A percentile compares a stretch with the other conserved stretches of the same genome.
Conservation (phyloP, 768 basidiomycete genomes). For the Boletus subparvulus region DNA sequence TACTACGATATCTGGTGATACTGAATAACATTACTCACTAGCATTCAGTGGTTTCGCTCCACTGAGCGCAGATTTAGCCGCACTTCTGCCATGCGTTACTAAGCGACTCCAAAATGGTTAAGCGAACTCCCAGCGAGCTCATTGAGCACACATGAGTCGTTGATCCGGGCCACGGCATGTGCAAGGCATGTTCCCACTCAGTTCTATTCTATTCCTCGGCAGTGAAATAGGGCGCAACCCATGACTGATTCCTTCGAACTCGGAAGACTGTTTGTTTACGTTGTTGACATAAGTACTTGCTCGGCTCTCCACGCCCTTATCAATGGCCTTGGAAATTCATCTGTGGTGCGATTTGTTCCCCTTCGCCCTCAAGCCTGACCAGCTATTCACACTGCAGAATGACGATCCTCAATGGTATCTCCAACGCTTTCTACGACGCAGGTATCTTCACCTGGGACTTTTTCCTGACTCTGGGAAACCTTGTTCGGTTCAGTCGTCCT, state of each 20-base stretch:
- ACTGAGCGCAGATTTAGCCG: no score
- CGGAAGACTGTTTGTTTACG: neutral
- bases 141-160: no score
- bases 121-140: no score
- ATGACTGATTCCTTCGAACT: neutral
- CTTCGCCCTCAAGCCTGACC: no score
- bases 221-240: neutral
- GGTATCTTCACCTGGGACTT: conserved; percentile 11
- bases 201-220: no score
- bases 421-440: conserved; percentile 4
- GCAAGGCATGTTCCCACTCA: neutral
- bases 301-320: conserved; percentile 3
- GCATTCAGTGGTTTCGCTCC: neutral
- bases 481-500: conserved; percentile 27
- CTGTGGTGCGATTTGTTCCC: neutral
- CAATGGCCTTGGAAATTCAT: neutral
- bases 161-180: no score
- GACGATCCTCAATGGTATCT: conserved; percentile 6
- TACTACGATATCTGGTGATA: no score
- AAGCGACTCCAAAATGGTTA: no score
- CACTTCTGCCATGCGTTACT: no score
- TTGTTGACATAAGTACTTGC: neutral
- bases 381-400: neutral
- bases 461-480: conserved; percentile 13
- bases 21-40: neutral